These are phyloP conservation scores for Kuraishia ogatae DNA, from an alignment of 805 yeast species.

Conservation along the genomic window DNA sequence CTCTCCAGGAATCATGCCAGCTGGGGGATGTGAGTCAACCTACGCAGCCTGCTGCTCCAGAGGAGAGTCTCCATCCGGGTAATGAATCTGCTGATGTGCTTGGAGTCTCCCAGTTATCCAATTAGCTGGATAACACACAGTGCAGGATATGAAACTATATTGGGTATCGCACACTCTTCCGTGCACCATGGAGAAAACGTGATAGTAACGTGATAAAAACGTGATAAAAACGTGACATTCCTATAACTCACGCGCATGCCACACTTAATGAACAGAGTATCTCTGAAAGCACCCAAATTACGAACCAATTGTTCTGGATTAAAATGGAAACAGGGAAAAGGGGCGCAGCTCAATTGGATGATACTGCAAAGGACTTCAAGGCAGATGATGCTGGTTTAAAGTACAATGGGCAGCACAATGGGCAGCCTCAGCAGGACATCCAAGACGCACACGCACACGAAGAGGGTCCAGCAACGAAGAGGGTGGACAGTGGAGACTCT, in stretches of 20 bases:
- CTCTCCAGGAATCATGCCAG: no score
- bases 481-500: background rate
- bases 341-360: background rate
- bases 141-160: background rate
- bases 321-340: background rate
- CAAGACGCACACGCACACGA: background rate
- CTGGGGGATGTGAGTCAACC: no score
- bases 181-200: background rate
- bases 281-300: background rate
- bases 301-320: background rate
- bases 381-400: conserved; percentile 1
- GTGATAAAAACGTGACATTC: background rate
- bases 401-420: background rate
- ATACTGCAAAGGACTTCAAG: background rate
- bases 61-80: no score
- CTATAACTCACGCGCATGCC: background rate
- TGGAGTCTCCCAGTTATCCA: background rate
- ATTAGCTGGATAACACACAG: background rate
- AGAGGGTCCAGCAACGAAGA: background rate
- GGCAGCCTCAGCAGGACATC: background rate
- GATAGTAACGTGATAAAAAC: background rate
- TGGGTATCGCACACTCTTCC: background rate
- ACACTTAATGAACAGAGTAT: background rate
- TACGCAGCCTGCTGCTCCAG: no score
- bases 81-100: no score